These are phyloP conservation scores for Rhododendron kiyosumense DNA, from an alignment of 148 eudicot species.

Conservation along the genomic window DNA sequence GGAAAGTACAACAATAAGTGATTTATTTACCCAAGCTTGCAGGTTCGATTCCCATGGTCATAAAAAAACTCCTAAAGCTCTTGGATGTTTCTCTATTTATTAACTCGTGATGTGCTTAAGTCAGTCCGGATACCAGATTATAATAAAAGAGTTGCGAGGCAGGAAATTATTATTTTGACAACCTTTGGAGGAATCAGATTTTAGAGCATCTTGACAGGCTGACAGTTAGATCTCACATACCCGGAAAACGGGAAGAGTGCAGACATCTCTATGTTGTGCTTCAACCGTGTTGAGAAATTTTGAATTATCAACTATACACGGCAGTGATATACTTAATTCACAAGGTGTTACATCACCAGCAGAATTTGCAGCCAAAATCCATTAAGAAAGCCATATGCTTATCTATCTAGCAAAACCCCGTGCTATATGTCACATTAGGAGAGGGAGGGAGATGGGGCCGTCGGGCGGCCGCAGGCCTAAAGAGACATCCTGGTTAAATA, in stretches of 20 bases:
- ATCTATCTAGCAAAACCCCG: neutral
- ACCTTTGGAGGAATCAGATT: no score
- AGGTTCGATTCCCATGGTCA: neutral
- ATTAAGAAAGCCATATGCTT: neutral
- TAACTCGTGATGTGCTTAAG: neutral
- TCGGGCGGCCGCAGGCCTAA: neutral
- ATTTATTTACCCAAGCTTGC: neutral
- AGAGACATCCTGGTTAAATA: neutral
- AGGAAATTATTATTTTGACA: no score
- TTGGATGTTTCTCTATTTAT: neutral
- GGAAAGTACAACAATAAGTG: neutral
- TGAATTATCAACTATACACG: neutral
- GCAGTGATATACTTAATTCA: neutral
- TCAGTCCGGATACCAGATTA: no score
- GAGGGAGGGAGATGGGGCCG: neutral
- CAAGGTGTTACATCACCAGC: neutral
- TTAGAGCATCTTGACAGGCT: neutral
- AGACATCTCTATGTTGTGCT: neutral
- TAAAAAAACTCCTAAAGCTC: neutral
- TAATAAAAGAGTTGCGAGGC: no score
- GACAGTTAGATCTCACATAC: no score
- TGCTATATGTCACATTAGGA: neutral
- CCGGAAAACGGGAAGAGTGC: no score
- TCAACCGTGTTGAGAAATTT: neutral
- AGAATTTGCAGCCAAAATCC: neutral